Conservation (phyloP, 768 basidiomycete genomes). For the Ephemerocybe angulata region DNA sequence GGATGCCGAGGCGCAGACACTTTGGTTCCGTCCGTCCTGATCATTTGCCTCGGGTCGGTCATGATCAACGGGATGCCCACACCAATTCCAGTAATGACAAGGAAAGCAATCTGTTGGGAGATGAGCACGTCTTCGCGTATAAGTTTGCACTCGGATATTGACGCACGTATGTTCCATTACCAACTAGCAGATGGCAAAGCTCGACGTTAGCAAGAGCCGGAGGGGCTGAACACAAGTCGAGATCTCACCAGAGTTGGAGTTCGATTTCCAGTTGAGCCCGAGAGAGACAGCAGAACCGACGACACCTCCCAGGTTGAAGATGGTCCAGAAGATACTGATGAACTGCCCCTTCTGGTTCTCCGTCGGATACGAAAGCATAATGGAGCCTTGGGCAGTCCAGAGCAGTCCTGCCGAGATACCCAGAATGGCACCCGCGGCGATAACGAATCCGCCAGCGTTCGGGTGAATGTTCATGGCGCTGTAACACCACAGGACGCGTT, state of each 20-base stretch:
- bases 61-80: conserved; percentile 64
- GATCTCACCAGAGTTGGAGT: conserved; percentile 40
- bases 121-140: background rate
- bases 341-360: conserved; percentile 73
- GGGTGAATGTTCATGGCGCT: conserved; percentile 72
- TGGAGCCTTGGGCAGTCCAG: conserved; percentile 83
- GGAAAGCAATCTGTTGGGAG: conserved; percentile 61
- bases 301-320: conserved; percentile 80
- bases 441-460: conserved; percentile 57
- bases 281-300: conserved; percentile 75
- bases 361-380: conserved; percentile 83
- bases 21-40: conserved; percentile 72
- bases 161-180: conserved; percentile 73
- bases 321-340: conserved; percentile 80
- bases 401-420: conserved; percentile 69
- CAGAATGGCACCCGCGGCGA: conserved; percentile 67
- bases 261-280: conserved; percentile 63
- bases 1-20: conserved; percentile 61
- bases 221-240: background rate
- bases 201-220: background rate
- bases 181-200: conserved; percentile 36
- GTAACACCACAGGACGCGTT: background rate
- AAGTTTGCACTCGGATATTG: background rate
- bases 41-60: conserved; percentile 67
- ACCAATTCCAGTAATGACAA: conserved; percentile 68